Base-by-base conservation (phyloP, 1,284 basidiomycete genomes). In the Ceratobasidium papillatum region DNA sequence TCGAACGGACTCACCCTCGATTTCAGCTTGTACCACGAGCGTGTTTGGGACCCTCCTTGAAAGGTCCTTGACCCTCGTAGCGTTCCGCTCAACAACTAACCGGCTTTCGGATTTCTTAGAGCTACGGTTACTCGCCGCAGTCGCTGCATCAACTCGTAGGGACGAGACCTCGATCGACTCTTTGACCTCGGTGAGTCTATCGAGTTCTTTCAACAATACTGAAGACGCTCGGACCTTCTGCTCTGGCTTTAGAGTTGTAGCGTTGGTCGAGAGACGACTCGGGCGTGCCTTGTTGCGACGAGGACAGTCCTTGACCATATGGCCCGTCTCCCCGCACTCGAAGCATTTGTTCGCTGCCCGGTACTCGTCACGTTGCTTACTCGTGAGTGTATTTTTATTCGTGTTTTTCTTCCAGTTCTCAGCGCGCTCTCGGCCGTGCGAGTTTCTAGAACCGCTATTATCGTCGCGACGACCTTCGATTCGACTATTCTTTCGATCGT, bases 1-100 rank as follows among this genome's bases (percentile, higher is more conserved):
- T 0, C 78, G 52, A 0, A 77, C 78, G 0, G 80, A 78, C 0
- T 82, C 76, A 0, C 81, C 84, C 76, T 84, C 82, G 0, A 86
- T 62, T 0, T 77, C 59, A 0, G 81, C 80, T 0, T 81, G 76
- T 0, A 85, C 62, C 0, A 83, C 79, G 0, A 85, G 65, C 0
- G 81, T 81, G 25, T 79, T 80, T 0, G 82, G 83, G 0, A 85
- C 78, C 0, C 73, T 38, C 0, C 78, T 76, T 11, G 77, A 65
- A 1, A 34, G 14, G 30, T 72, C 68, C 43, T 61, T 72, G 2
- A 64, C 45, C 19, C 45, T 27, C 5, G 43, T 49, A 1, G 62
- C 25, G 17, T 64, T 64, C 11, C 45, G 2, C 30, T 64, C 62
- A 0, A 84, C 68, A 0, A 79, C 77, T 11, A 82, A 63, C 0